Evolutionary conservation across 2,329 filamentous ascomycete genomes (phyloP).

Genomic region (Triangularia setosa): DNA sequence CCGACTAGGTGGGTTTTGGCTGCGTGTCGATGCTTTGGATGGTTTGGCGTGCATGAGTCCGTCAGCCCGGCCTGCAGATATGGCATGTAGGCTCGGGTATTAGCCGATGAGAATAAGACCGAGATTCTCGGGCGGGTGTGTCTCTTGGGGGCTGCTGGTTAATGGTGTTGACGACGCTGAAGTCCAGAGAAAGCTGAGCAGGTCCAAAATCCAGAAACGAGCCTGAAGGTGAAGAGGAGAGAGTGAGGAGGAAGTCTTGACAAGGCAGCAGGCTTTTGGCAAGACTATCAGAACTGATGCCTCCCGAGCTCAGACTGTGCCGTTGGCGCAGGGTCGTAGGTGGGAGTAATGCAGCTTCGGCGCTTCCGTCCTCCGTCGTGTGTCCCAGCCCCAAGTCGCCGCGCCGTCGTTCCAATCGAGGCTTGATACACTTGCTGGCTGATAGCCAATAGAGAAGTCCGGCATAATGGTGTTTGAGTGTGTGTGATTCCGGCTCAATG

Average conservation of each 20-base stretch:
- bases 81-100: not conserved
- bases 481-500: slow-evolving; percentile 10
- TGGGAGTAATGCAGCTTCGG: not conserved
- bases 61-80: not conserved
- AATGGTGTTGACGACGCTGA: not conserved
- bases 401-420: not conserved
- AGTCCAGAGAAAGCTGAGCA: not conserved
- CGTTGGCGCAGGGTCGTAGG: not conserved
- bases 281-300: not conserved
- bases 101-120: not conserved
- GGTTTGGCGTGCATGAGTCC: not conserved
- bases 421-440: not conserved
- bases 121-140: not conserved
- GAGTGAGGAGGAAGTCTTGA: not conserved
- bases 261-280: not conserved
- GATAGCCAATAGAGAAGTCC: not conserved
- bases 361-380: not conserved
- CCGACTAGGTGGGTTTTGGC: not conserved
- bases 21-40: not conserved
- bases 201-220: not conserved
- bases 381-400: not conserved
- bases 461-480: not conserved
- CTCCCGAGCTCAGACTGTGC: not conserved
- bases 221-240: not conserved
- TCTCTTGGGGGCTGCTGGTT: not conserved